Conservation (phyloP, 179 eudicot species). For the Silene coronaria region DNA sequence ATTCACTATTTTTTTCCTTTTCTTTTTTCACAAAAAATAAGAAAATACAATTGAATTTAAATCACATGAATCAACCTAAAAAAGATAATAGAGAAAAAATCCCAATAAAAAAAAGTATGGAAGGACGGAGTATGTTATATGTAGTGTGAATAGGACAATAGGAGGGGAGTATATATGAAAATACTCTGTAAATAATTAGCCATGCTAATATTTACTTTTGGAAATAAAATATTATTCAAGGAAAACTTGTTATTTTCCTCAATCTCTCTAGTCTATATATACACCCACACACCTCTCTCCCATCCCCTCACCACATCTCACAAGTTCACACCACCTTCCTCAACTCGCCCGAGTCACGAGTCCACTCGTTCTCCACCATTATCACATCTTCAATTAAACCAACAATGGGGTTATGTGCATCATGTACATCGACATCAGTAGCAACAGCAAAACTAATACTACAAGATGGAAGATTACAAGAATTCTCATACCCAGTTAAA, state of each 20-base stretch:
- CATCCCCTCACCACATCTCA: not conserved
- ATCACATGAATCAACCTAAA: no score
- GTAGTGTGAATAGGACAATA: no score
- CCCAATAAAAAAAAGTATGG: no score
- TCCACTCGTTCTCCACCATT: not conserved
- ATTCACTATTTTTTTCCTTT: no score
- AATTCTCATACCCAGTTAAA: conserved; percentile 59
- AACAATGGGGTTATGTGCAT: conserved; percentile 63
- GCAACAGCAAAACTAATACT: conserved; percentile 57
- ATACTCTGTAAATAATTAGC: no score
- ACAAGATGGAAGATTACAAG: conserved; percentile 64
- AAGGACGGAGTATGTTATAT: no score
- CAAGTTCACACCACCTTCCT: not conserved
- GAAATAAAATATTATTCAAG: no score
- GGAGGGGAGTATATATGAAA: no score
- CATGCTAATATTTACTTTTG: no score
- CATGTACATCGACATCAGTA: conserved; percentile 45
- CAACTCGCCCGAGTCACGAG: conserved; percentile 13
- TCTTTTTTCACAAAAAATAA: no score
- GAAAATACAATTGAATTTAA: no score
- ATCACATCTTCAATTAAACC: not conserved
- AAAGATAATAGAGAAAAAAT: no score
- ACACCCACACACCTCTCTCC: not conserved
- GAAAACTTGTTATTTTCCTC: not conserved
- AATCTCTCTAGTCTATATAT: conserved; percentile 6